Evolutionary conservation across 176 grass and related monocot species (phyloP).

Genomic region (Hsuehochloa calcarea): DNA sequence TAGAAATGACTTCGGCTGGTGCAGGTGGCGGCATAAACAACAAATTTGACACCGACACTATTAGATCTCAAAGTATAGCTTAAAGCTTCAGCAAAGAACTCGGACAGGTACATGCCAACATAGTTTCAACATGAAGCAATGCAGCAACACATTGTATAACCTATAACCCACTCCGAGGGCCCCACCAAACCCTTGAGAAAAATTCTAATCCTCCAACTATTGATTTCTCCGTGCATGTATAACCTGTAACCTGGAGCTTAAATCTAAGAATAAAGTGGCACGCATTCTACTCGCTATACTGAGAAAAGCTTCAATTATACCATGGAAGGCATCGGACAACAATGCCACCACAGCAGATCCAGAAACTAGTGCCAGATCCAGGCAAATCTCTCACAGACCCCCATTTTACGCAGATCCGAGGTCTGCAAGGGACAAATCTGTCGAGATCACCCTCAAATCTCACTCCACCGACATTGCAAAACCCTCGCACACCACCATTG

Average conservation of each 20-base stretch:
- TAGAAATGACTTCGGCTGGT: slow-evolving; percentile 13
- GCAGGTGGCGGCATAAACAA: slow-evolving; percentile 28
- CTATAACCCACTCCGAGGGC: not conserved
- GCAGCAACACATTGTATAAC: slow-evolving; percentile 20
- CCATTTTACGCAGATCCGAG: no score
- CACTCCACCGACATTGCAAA: not conserved
- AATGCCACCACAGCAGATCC: slow-evolving; percentile 34
- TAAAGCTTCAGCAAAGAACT: slow-evolving; percentile 46
- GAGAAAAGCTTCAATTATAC: not conserved
- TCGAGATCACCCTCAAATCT: not conserved
- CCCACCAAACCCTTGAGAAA: slow-evolving; percentile 7
- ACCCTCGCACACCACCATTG: not conserved
- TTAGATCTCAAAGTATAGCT: slow-evolving; percentile 34
- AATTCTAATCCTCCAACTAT: not conserved
- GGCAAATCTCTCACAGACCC: not conserved
- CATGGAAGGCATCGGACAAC: not conserved
- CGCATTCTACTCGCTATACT: not conserved
- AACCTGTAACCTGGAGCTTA: slow-evolving; percentile 1
- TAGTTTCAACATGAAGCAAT: slow-evolving; percentile 37
- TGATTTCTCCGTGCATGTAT: not conserved
- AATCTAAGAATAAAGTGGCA: not conserved
- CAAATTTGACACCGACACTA: slow-evolving; percentile 23
- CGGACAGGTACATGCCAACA: slow-evolving; percentile 40
- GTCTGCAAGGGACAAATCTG: not conserved
- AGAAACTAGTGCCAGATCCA: slow-evolving; percentile 19